Conservation (phyloP, 108 stramenopile genomes). For the Mayamaea pseudoterrestris region DNA sequence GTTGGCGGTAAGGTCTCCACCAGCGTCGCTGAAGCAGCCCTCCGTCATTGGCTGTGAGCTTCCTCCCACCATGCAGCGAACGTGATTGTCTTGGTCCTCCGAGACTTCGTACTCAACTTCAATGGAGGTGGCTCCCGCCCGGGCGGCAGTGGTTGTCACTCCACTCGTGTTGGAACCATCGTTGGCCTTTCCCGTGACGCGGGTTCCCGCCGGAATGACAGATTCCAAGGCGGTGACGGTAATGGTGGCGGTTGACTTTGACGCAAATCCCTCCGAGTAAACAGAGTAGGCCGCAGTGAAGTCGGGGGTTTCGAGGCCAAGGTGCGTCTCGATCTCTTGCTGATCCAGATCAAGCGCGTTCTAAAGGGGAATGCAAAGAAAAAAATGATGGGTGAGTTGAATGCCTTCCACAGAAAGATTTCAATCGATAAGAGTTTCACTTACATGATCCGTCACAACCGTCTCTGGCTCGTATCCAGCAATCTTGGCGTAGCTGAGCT, state of each 20-base stretch:
- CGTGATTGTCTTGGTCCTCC: conserved; percentile 33
- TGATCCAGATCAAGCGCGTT: conserved; percentile 66
- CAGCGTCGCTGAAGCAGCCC: conserved; percentile 23
- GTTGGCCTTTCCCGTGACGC: conserved; percentile 22
- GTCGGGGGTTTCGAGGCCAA: conserved; percentile 11
- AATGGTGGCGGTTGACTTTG: conserved; percentile 49
- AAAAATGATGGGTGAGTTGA: neutral
- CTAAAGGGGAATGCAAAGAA: conserved; percentile 1
- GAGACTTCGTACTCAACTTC: conserved; percentile 34
- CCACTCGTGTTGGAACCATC: conserved; percentile 26
- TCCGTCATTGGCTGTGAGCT: conserved; percentile 9
- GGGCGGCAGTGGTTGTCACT: conserved; percentile 21
- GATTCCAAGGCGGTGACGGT: conserved; percentile 23
- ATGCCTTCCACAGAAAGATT: neutral
- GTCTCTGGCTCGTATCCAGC: conserved; percentile 53
- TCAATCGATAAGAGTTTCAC: neutral
- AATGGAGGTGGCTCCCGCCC: conserved; percentile 19
- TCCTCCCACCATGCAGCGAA: conserved; percentile 61
- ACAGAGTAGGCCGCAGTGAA: conserved; percentile 28
- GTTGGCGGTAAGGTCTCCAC: conserved; percentile 10
- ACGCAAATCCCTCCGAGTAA: conserved; percentile 52
- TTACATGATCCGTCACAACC: conserved; percentile 46
- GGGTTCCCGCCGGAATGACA: conserved; percentile 13
- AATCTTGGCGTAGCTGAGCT: conserved; percentile 31
- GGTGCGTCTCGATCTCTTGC: conserved; percentile 33